Evolutionary conservation across 495 filamentous ascomycete species (phyloP), one percentile per base, ranked within the genome.

Genomic region (Xylaria cubensis): DNA sequence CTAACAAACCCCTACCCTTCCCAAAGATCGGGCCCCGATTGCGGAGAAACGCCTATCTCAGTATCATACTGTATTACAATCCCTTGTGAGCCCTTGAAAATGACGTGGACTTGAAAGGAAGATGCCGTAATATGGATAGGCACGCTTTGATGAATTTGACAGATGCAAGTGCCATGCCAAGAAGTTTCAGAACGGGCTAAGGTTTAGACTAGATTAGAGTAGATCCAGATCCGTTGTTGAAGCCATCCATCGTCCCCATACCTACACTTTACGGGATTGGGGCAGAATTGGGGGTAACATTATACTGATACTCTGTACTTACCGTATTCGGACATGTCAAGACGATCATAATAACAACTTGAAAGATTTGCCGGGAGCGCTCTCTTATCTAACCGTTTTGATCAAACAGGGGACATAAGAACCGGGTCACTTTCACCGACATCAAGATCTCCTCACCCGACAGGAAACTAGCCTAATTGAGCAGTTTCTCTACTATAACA

Each of bases 121-220:
- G 10, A 61, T 61, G 58, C 58, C 58, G 48, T 51, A 7, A 61
- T 61, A 36, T 8, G 5, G 29, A 36, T 21, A 39, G 58, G 34
- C 55, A 34, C 55, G 8, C 15, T 59, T 61, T 39, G 58, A 61
- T 61, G 32, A 61, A 39, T 61, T 61, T 61, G 58, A 61, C 55
- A 61, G 34, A 21, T 61, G 12, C 26, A 59, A 36, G 55, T 58
- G 55, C 55, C 29, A 36, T 59, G 58, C 58, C 58, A 61, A 61
- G 58, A 9, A 12, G 58, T 61, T 61, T 61, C 32, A 41, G 6
- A 61, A 39, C 4, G 12, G 13, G 15, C 53, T 12, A 29, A 56
- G 13, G 53, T 42, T 42, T 42, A 42, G 34, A 36, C 34, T 36
- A 36, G 39, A 42, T 12, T 42, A 42, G 10, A 42, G 39, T 13